A percentile compares a stretch with the other conserved stretches of the same genome.
Evolutionary conservation across 345 rosid species (phyloP).

Genomic region (Corchorus capsularis): DNA sequence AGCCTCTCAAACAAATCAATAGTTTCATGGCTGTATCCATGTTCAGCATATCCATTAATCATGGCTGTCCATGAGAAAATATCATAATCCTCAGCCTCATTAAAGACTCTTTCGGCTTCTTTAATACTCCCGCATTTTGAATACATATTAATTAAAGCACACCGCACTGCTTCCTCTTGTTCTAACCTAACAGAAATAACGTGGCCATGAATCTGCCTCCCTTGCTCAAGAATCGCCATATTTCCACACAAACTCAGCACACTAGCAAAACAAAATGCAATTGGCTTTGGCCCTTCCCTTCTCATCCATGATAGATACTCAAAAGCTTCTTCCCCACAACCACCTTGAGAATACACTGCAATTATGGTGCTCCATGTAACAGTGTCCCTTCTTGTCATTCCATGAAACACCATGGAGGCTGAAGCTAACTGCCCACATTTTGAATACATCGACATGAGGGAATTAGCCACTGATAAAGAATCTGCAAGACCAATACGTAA

Average conservation of each 20-base stretch:
- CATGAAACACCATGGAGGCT: conserved; percentile 57
- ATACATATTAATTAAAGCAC: conserved; percentile 86
- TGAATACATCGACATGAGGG: conserved; percentile 75
- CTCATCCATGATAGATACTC: conserved; percentile 75
- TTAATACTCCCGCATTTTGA: conserved; percentile 79
- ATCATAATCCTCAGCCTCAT: conserved; percentile 51
- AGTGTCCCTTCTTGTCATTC: conserved; percentile 59
- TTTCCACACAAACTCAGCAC: conserved; percentile 78
- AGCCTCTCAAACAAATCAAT: conserved; percentile 72
- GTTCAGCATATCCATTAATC: conserved; percentile 92
- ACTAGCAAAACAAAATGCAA: conserved; percentile 74
- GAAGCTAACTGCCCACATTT: conserved; percentile 58
- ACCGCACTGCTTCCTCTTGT: conserved; percentile 43
- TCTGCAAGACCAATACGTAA: conserved; percentile 48
- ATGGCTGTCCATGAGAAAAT: conserved; percentile 82
- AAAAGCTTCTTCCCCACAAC: conserved; percentile 68
- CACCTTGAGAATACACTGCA: conserved; percentile 69
- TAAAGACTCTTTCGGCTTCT: conserved; percentile 69
- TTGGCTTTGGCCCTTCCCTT: conserved; percentile 70
- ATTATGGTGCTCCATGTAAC: conserved; percentile 91
- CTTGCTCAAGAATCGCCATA: conserved; percentile 78
- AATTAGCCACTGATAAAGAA: conserved; percentile 64
- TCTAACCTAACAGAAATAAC: conserved; percentile 60
- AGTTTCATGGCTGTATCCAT: conserved; percentile 74
- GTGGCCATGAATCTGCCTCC: conserved; percentile 77